These are phyloP conservation scores for Umbelopsis vinacea DNA, from an alignment of 192 early-diverging fungal species.

Conservation along the genomic window DNA sequence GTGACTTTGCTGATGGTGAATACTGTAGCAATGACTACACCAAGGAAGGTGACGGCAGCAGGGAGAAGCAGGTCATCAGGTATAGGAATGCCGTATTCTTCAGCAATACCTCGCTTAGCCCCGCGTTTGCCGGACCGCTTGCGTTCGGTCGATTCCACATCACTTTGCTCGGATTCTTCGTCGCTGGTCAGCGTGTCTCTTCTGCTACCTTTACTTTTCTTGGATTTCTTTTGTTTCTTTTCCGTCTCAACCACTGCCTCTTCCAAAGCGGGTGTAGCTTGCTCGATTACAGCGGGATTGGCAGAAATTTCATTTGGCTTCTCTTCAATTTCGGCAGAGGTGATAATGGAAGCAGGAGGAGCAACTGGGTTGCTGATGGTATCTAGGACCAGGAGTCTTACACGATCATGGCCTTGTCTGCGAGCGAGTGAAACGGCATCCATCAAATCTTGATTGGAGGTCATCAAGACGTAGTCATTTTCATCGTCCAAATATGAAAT, in stretches of 20 bases:
- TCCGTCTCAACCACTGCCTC: neutral
- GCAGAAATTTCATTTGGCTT: neutral
- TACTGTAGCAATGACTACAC: slow-evolving; percentile 56
- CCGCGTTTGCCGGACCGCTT: slow-evolving; percentile 1
- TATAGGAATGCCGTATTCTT: slow-evolving; percentile 37
- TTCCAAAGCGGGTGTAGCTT: neutral
- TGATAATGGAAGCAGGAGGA: neutral
- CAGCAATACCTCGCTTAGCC: slow-evolving; percentile 15
- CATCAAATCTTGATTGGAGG: slow-evolving; percentile 72
- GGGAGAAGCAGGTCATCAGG: slow-evolving; percentile 56
- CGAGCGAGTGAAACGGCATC: slow-evolving; percentile 83
- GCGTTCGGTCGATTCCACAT: neutral
- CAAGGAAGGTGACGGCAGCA: slow-evolving; percentile 56
- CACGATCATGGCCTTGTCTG: slow-evolving; percentile 69
- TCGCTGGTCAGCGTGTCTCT: neutral
- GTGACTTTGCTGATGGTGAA: slow-evolving; percentile 40
- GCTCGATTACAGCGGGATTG: neutral
- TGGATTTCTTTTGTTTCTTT: slow-evolving; percentile 8
- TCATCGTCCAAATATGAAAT: slow-evolving; percentile 89
- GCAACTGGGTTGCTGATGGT: slow-evolving; percentile 17
- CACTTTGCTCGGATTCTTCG: neutral
- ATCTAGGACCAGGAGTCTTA: slow-evolving; percentile 70
- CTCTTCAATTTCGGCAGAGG: neutral
- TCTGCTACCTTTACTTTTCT: neutral
- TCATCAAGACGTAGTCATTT: slow-evolving; percentile 78